Conservation (phyloP, 306 rosid genomes). For the Vigna reflexopilosa region DNA sequence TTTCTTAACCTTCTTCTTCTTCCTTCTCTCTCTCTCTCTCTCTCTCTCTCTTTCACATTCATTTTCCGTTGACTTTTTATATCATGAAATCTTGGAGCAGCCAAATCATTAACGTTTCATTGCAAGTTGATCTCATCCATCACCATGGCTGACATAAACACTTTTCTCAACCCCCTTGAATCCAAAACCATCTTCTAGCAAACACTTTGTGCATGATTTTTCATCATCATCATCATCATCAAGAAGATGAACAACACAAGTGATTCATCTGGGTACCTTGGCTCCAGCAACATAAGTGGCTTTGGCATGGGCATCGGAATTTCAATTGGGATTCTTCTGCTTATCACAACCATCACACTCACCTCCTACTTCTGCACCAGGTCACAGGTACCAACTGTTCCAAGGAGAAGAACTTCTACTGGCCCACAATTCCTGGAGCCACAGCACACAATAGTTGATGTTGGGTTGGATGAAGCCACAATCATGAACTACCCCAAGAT, state of each 20-base stretch:
- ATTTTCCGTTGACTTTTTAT: conserved; percentile 62
- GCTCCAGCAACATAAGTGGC: conserved; percentile 66
- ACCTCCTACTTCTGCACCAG: conserved; percentile 84
- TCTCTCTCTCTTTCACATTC: conserved; percentile 8
- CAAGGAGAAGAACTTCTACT: conserved; percentile 11
- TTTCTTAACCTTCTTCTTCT: background rate
- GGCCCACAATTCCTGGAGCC: conserved; percentile 34
- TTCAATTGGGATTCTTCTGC: conserved; percentile 81
- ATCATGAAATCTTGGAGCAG: conserved; percentile 28
- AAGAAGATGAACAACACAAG: conserved; percentile 56
- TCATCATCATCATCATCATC: background rate
- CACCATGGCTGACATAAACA: conserved; percentile 51
- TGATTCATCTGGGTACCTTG: conserved; percentile 61
- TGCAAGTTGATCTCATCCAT: conserved; percentile 29
- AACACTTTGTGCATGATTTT: background rate
- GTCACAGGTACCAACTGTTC: conserved; percentile 31
- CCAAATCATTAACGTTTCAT: conserved; percentile 44
- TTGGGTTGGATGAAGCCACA: conserved; percentile 77
- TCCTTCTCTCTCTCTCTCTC: no score
- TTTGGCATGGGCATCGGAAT: conserved; percentile 89
- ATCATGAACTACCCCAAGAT: conserved; percentile 73
- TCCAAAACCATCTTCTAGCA: conserved; percentile 19
- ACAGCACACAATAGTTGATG: conserved; percentile 57
- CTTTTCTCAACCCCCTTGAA: conserved; percentile 11
- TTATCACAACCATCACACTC: conserved; percentile 85